Evolutionary conservation across 768 basidiomycete species (phyloP).

Genomic region (Termitomyces sp.): DNA sequence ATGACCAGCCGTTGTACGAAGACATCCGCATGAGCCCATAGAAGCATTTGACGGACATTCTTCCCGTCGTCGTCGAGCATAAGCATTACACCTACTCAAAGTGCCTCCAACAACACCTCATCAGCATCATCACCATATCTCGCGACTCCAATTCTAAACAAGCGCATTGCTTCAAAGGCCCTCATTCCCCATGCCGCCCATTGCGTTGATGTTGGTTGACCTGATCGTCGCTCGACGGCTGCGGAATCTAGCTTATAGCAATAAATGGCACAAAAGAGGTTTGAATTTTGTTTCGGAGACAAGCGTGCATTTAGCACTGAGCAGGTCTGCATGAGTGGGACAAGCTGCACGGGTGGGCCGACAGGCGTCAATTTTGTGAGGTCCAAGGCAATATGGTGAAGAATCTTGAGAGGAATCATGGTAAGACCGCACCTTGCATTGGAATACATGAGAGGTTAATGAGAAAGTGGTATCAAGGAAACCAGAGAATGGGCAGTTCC

Average conservation of each 20-base stretch:
- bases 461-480: background rate
- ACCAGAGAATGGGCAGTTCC: background rate
- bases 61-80: slow-evolving; percentile 52
- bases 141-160: background rate
- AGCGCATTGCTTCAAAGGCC: slow-evolving; percentile 2
- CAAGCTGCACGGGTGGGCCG: slow-evolving; percentile 40
- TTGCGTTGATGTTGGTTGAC: slow-evolving; percentile 27
- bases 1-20: slow-evolving; percentile 38
- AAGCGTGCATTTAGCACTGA: slow-evolving; percentile 33
- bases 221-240: slow-evolving; percentile 45
- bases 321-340: slow-evolving; percentile 44
- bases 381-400: background rate
- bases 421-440: background rate
- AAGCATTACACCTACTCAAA: slow-evolving; percentile 10
- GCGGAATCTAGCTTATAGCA: slow-evolving; percentile 48
- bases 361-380: slow-evolving; percentile 18
- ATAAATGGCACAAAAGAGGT: slow-evolving; percentile 53
- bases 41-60: slow-evolving; percentile 40
- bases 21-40: slow-evolving; percentile 35
- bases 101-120: background rate
- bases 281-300: slow-evolving; percentile 18
- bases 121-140: background rate
- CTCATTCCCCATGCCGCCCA: slow-evolving; percentile 6
- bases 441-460: background rate
- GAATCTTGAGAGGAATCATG: background rate